These are phyloP conservation scores for Scedosporium dehoogii DNA, from an alignment of 2,329 filamentous ascomycete genomes.

Conservation along the genomic window DNA sequence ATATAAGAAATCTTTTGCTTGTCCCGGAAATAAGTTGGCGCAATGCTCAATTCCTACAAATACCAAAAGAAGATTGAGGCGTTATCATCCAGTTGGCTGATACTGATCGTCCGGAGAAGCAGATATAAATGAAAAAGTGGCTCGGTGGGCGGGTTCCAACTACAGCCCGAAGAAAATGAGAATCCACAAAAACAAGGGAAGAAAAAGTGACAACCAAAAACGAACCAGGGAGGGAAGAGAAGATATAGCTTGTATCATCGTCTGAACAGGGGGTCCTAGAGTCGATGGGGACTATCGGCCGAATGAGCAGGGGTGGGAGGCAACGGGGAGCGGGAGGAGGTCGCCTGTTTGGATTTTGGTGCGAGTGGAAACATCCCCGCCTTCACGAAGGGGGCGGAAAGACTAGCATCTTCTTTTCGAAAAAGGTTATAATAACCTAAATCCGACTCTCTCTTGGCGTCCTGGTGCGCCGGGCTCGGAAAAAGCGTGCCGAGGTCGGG, in stretches of 20 bases:
- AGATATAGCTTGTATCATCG: not conserved
- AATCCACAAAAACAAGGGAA: not conserved
- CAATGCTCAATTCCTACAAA: not conserved
- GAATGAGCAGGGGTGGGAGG: not conserved
- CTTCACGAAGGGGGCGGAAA: no score
- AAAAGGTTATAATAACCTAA: not conserved
- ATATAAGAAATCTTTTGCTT: not conserved
- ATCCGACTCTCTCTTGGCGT: not conserved
- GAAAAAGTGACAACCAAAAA: not conserved
- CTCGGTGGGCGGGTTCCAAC: not conserved
- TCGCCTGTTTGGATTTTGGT: no score
- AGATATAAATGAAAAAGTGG: not conserved
- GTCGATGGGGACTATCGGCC: not conserved
- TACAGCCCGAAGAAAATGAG: not conserved
- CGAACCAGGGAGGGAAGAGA: not conserved
- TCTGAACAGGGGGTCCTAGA: not conserved
- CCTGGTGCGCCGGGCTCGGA: not conserved
- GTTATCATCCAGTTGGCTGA: no score
- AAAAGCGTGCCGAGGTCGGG: constrained; percentile 1
- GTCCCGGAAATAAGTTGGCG: not conserved
- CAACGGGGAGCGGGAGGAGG: no score
- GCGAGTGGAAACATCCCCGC: no score
- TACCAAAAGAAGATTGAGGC: not conserved
- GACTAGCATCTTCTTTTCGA: no score
- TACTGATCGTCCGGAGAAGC: no score